Evolutionary conservation across 1,139 yeast genomes (phyloP), one percentile per base, ranked within the genome.

Genomic region (Yamadazyma taylorii): DNA sequence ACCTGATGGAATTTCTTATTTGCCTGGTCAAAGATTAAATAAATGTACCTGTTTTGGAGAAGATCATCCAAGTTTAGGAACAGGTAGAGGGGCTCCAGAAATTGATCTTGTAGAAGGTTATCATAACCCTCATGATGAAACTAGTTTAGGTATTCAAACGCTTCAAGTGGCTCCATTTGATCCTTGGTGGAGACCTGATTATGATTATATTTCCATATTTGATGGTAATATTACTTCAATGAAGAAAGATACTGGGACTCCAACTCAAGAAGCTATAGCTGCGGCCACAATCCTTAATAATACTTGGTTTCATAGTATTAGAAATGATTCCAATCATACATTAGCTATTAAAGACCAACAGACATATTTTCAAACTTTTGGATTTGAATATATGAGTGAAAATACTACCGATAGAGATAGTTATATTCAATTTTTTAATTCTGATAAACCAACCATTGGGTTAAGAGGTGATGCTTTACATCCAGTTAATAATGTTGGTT

Each of bases 81-180:
- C 44, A 3, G 65, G 61, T 2, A 48, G 66, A 29, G 66, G 66
- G 5, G 66, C 66, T 1, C 66, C 66, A 2, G 66, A 61, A 47
- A 59, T 61, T 35, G 66, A 61, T 52, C 51, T 59, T 4, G 47
- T 61, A 27, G 66, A 61, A 47, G 66, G 61, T 10, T 59, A 47
- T 17, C 53, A 43, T 35, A 41, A 41, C 21, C 47, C 50, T 8
- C 46, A 53, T 27, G 56, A 52, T 35, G 39, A 47, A 7, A 29
- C 29, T 7, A 50, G 51, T 12, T 49, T 56, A 32, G 66, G 62
- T 2, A 53, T 59, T 17, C 66, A 61, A 43, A 58, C 64, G 3
- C 38, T 55, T 26, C 66, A 61, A 42, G 54, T 60, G n/a, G 66
- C 65, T 5, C 66, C 66, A 17, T 56, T 60, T 46, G 66, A 61